These are phyloP conservation scores for Lactarius quietus DNA, from an alignment of 768 basidiomycete species.

Conservation along the genomic window DNA sequence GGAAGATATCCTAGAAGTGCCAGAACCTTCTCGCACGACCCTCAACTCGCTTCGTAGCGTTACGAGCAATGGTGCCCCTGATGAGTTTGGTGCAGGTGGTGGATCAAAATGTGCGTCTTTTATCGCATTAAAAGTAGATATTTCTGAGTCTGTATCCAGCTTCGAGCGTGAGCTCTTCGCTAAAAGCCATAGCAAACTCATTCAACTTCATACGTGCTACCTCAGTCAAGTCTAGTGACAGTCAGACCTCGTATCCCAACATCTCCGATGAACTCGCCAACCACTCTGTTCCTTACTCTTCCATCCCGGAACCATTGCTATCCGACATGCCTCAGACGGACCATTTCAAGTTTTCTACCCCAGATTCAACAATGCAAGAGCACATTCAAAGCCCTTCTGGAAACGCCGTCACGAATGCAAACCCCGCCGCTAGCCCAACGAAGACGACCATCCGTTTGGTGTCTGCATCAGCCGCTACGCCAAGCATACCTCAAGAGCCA, in stretches of 20 bases:
- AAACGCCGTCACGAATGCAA: constrained; percentile 54
- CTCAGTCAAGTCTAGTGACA: constrained; percentile 32
- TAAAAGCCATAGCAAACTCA: constrained; percentile 73
- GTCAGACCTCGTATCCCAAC: constrained; percentile 33
- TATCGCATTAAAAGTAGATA: not conserved
- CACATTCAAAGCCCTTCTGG: constrained; percentile 66
- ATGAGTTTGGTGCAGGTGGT: constrained; percentile 68
- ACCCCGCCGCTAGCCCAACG: constrained; percentile 39
- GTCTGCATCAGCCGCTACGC: constrained; percentile 25
- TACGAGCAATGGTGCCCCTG: constrained; percentile 36
- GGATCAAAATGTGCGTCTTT: constrained; percentile 52
- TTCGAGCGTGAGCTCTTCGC: constrained; percentile 64
- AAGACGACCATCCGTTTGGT: constrained; percentile 48
- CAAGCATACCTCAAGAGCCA: constrained; percentile 19
- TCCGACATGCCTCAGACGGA: constrained; percentile 42
- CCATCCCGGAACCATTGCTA: constrained; percentile 21
- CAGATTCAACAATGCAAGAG: constrained; percentile 31
- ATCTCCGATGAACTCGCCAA: constrained; percentile 22
- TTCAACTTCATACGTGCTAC: constrained; percentile 61
- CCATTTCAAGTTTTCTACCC: constrained; percentile 45
- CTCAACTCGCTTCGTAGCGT: constrained; percentile 45
- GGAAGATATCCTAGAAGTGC: constrained; percentile 70
- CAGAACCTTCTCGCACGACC: constrained; percentile 52
- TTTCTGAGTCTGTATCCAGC: constrained; percentile 34
- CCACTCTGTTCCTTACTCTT: constrained; percentile 24